Percentiles rank a stretch among this genome's conserved stretches.
These are phyloP conservation scores for Talaromyces funiculosus DNA, from an alignment of 2,329 filamentous ascomycete genomes.

Conservation along the genomic window DNA sequence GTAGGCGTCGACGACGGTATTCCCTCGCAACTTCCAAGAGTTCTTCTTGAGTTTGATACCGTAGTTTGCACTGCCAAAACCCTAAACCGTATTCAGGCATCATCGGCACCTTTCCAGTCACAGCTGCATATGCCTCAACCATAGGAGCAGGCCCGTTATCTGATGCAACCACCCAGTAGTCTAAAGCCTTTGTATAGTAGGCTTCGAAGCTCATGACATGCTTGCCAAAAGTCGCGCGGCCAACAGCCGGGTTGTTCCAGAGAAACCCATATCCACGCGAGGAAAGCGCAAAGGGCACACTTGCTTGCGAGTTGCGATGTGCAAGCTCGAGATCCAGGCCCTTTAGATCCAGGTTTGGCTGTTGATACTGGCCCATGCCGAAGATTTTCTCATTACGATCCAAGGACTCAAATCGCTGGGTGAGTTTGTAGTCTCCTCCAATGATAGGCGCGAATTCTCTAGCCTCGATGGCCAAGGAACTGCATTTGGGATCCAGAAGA, in stretches of 20 bases:
- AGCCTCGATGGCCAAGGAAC: constrained; percentile 51
- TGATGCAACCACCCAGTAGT: constrained; percentile 61
- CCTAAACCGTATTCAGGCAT: constrained; percentile 65
- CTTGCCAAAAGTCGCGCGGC: constrained; percentile 55
- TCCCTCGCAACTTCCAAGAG: constrained; percentile 56
- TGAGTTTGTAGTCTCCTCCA: constrained; percentile 50
- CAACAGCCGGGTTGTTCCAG: constrained; percentile 62
- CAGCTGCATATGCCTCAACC: constrained; percentile 50
- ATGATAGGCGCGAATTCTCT: constrained; percentile 54
- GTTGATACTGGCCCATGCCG: constrained; percentile 66
- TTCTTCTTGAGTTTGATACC: constrained; percentile 62
- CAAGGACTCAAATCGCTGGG: constrained; percentile 53
- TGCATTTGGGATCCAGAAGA: constrained; percentile 53
- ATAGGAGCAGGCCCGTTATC: constrained; percentile 50
- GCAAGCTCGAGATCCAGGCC: constrained; percentile 59
- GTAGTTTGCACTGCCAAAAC: constrained; percentile 64
- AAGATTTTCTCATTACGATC: constrained; percentile 54
- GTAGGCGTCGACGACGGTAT: constrained; percentile 52
- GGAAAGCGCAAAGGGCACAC: constrained; percentile 57
- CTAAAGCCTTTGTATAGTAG: constrained; percentile 51
- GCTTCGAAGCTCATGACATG: constrained; percentile 60
- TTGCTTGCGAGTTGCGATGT: constrained; percentile 62
- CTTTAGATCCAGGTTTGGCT: constrained; percentile 58
- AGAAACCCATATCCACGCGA: constrained; percentile 58
- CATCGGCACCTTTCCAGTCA: constrained; percentile 56